Evolutionary conservation across 495 filamentous ascomycete genomes (phyloP).

Genomic region (Pyronema omphalodes): DNA sequence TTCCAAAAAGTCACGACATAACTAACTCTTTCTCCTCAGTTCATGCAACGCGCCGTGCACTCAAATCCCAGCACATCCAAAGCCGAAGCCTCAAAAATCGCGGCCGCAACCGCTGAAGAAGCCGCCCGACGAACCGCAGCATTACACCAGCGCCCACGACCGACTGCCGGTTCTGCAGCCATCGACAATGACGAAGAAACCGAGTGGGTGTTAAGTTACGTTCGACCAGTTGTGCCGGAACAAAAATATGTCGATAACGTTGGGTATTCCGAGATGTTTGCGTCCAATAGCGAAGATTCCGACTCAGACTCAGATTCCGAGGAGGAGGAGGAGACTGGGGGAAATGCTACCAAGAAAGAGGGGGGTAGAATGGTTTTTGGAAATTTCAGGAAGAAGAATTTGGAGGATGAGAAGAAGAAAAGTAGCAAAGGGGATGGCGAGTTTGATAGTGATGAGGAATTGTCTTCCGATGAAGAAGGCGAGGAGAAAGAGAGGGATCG

Average conservation of each 20-base stretch:
- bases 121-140: constrained; percentile 56
- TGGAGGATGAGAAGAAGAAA: neutral
- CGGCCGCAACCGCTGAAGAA: constrained; percentile 54
- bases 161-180: neutral
- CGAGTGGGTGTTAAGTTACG: constrained; percentile 60
- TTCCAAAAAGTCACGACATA: too few relatives aligned
- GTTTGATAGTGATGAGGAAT: neutral
- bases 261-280: constrained; percentile 27
- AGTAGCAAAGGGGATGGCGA: neutral
- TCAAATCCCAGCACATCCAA: constrained; percentile 30
- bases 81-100: constrained; percentile 32
- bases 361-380: constrained; percentile 22
- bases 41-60: constrained; percentile 85
- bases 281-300: constrained; percentile 19
- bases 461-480: neutral
- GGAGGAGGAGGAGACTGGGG: neutral
- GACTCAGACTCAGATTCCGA: constrained; percentile 24
- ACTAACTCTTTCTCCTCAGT: constrained; percentile 30
- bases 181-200: constrained; percentile 61
- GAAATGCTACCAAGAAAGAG: neutral
- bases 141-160: constrained; percentile 30
- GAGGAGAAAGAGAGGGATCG: neutral
- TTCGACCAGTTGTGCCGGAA: constrained; percentile 5
- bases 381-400: constrained; percentile 10
- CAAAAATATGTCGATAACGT: constrained; percentile 24